Evolutionary conservation across 345 rosid genomes (phyloP), one percentile per base, ranked within the genome.

Genomic region (Brassica juncea): DNA sequence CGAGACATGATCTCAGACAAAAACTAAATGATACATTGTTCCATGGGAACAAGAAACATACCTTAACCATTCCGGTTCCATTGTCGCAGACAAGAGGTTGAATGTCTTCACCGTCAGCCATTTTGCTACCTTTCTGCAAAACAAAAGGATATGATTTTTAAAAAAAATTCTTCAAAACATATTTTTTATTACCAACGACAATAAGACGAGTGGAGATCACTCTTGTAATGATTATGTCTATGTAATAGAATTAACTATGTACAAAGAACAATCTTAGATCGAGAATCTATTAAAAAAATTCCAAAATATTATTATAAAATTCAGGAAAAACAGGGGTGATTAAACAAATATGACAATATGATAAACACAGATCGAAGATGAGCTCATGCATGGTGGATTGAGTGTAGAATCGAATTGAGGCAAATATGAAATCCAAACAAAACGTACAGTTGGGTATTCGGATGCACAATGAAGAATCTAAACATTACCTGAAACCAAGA

Each of bases 21-120:
- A 49, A 49, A 49, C 12, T n/a, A n/a, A 49, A n/a, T 49, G 21
- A 47, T 49, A 3, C 7, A 49, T 49, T 49, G 16, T 49, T 49
- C 15, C 15, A 49, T 14, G 2, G 57, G 57, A 49, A 6, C 19
- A 49, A 49, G n/a, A 19, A n/a, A 49, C 57, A 49, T 49, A 49
- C 57, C 57, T 49, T 49, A 49, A 49, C 57, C 57, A 49, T 49
- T 49, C 57, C 57, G 15, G 57, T 49, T 49, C 57, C 57, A n/a
- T 49, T 49, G 57, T 49, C 57, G 19, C 57, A 49, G 57, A 49
- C 57, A 49, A 49, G 57, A 49, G 57, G 57, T 49, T 49, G 57
- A 49, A 49, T 49, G 57, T 49, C 57, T 49, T 49, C 57, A 49
- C 57, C 57, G 57, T 49, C 57, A 49, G 57, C 57, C 57, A 49